A percentile compares a stretch with the other conserved stretches of the same genome.
phyloP scores from a whole-genome alignment of 345 rosid species.

The Bruguiera parviflora region DNA sequence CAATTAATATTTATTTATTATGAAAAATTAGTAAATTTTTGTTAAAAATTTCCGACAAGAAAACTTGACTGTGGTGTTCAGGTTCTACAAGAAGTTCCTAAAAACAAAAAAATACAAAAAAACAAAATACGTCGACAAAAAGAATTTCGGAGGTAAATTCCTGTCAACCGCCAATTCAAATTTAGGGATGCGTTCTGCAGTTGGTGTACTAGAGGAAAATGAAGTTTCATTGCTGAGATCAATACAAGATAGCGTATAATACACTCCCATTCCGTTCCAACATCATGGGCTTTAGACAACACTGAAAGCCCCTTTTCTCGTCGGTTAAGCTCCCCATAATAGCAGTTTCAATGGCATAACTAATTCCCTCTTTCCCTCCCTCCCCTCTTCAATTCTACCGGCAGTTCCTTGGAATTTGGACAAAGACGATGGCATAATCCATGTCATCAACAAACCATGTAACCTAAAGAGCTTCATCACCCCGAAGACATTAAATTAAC shows the following conservation, averaged over 20 bases:
- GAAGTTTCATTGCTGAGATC: conserved; percentile 23
- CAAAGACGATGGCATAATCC: background rate
- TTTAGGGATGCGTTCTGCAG: background rate
- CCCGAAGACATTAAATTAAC: too few species aligned
- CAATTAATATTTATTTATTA: too few species aligned
- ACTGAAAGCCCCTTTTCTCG: conserved; percentile 17
- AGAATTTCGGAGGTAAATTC: too few species aligned
- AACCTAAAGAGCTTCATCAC: too few species aligned
- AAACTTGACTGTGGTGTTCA: too few species aligned
- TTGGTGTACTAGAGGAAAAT: conserved; percentile 5
- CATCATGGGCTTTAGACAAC: background rate
- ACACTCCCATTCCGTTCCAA: conserved; percentile 16
- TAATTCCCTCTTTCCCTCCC: background rate
- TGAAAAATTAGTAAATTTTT: too few species aligned
- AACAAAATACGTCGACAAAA: too few species aligned
- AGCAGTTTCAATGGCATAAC: background rate
- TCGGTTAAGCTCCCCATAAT: conserved; percentile 18
- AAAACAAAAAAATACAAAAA: too few species aligned
- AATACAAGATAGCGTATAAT: conserved; percentile 15
- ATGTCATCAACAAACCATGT: too few species aligned
- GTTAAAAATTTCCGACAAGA: too few species aligned
- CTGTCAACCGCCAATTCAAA: too few species aligned
- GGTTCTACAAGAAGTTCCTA: too few species aligned
- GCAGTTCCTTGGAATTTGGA: background rate
- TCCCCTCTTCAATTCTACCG: background rate